These are phyloP conservation scores for Purpureocillium lavendulum DNA, from an alignment of 2,329 filamentous ascomycete genomes.

Conservation along the genomic window DNA sequence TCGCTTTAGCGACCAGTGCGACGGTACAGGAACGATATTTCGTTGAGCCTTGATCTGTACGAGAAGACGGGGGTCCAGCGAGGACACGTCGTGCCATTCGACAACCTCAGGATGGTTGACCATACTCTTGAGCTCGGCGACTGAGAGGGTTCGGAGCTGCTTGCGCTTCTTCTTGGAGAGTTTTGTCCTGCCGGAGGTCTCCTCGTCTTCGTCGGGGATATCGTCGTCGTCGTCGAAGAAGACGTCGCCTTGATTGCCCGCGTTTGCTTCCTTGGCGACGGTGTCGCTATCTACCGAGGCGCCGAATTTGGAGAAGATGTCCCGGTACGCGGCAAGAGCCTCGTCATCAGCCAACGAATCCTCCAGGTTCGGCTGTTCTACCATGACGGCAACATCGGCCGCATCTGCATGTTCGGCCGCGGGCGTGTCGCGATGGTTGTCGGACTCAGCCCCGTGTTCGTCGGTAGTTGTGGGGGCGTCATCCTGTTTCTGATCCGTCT, in stretches of 20 bases:
- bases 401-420: too few species aligned
- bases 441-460: not conserved
- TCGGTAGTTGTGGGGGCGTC: not conserved
- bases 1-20: slow-evolving; percentile 91
- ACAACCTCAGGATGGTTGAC: slow-evolving; percentile 89
- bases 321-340: slow-evolving; percentile 74
- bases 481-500: not conserved
- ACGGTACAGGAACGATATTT: slow-evolving; percentile 90
- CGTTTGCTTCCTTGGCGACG: slow-evolving; percentile 54
- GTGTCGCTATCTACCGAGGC: slow-evolving; percentile 54
- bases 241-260: slow-evolving; percentile 73
- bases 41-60: slow-evolving; percentile 92
- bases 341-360: slow-evolving; percentile 62
- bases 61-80: slow-evolving; percentile 77
- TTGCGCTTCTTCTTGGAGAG: slow-evolving; percentile 95
- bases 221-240: slow-evolving; percentile 79
- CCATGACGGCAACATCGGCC: slow-evolving; percentile 23
- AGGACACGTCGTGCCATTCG: slow-evolving; percentile 94
- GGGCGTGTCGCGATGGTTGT: too few species aligned
- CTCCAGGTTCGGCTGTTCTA: slow-evolving; percentile 47
- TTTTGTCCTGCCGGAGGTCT: slow-evolving; percentile 54
- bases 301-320: slow-evolving; percentile 74
- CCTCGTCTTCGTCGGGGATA: slow-evolving; percentile 77
- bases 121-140: slow-evolving; percentile 89
- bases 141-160: slow-evolving; percentile 81